A percentile compares a stretch with the other conserved stretches of the same genome.
phyloP scores from a whole-genome alignment of 2,329 filamentous ascomycete species.

The Calonectria pauciramosa region DNA sequence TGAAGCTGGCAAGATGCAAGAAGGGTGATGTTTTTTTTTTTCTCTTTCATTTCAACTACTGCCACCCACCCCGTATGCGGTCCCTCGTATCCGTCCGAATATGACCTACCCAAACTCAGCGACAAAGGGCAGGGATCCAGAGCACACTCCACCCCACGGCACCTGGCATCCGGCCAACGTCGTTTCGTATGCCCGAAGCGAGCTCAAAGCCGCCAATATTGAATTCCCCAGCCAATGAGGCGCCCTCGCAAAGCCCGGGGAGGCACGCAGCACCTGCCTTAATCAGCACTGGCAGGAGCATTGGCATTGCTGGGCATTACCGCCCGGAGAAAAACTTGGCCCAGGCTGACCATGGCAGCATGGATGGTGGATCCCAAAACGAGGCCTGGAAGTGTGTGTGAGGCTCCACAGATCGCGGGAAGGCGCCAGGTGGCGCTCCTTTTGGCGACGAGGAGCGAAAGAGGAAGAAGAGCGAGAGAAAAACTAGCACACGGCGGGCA shows the following conservation, averaged over 20 bases:
- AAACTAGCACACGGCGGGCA: background rate
- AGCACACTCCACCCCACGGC: background rate
- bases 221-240: background rate
- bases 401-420: background rate
- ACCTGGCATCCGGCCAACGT: background rate
- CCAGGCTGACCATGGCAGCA: background rate
- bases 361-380: background rate
- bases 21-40: background rate
- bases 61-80: background rate
- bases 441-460: background rate
- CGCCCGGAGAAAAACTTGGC: background rate
- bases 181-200: background rate
- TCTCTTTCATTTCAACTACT: background rate
- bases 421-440: background rate
- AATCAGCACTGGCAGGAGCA: background rate
- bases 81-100: background rate
- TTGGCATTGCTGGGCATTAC: background rate
- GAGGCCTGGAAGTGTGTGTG: background rate
- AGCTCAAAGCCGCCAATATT: background rate
- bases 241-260: background rate
- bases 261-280: background rate
- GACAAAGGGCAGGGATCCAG: background rate
- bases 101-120: background rate
- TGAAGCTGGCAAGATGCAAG: background rate
- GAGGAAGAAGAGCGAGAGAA: background rate